These are phyloP conservation scores for Cystobasidium ongulense DNA, from an alignment of 768 basidiomycete species.

Conservation along the genomic window DNA sequence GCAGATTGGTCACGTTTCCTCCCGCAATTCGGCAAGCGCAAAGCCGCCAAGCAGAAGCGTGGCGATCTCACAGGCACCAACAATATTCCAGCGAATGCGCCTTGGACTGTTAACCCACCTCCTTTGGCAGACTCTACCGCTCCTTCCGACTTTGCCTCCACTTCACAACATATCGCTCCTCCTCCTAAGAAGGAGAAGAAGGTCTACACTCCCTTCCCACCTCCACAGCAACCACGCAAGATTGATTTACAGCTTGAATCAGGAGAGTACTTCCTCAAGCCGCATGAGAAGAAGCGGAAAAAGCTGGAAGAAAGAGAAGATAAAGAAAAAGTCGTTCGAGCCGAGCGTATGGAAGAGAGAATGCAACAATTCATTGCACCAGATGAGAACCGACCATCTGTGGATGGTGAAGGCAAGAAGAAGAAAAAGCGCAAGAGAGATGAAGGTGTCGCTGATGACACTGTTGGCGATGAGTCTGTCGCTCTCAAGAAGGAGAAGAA, in stretches of 20 bases:
- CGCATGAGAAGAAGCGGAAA: slow-evolving; percentile 69
- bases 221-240: slow-evolving; percentile 71
- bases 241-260: slow-evolving; percentile 89
- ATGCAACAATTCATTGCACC: slow-evolving; percentile 84
- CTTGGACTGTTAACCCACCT: not conserved
- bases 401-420: slow-evolving; percentile 52
- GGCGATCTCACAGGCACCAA: not conserved
- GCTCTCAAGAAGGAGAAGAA: not conserved
- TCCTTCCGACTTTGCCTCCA: not conserved
- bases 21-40: slow-evolving; percentile 85
- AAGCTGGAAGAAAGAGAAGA: slow-evolving; percentile 65
- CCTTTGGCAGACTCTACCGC: not conserved
- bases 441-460: slow-evolving; percentile 21
- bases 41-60: slow-evolving; percentile 62
- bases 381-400: slow-evolving; percentile 63
- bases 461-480: not conserved
- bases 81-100: not conserved
- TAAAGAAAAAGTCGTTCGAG: slow-evolving; percentile 52
- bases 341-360: slow-evolving; percentile 62
- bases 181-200: slow-evolving; percentile 79
- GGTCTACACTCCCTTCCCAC: slow-evolving; percentile 79
- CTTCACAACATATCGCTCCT: not conserved
- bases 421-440: slow-evolving; percentile 45
- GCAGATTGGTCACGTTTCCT: slow-evolving; percentile 97
- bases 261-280: slow-evolving; percentile 96